Conservation (phyloP, 2,329 filamentous ascomycete genomes). For the Xylariaceae sp. region DNA sequence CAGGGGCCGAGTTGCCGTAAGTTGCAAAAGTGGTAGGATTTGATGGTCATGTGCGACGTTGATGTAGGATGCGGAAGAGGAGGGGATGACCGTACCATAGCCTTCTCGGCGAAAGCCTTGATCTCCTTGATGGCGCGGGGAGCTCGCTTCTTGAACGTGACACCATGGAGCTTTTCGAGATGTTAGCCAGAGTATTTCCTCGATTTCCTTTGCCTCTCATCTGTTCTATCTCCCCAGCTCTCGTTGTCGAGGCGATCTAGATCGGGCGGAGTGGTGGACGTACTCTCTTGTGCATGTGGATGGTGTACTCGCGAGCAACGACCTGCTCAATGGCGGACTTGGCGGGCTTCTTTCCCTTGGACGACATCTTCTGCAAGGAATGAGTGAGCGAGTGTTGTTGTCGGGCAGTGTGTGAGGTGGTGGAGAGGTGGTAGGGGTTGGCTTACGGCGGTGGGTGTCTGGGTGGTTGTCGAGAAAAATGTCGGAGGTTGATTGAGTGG, state of each 20-base stretch:
- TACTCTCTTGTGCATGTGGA: slow-evolving; percentile 99
- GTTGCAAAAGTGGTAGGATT: too few relatives aligned
- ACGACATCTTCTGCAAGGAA: slow-evolving; percentile 53
- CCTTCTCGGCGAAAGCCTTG: slow-evolving; percentile 84
- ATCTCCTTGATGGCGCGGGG: slow-evolving; percentile 99
- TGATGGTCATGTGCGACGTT: too few relatives aligned
- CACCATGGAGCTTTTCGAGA: slow-evolving; percentile 78
- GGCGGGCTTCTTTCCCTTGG: slow-evolving; percentile 63
- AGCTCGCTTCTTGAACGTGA: slow-evolving; percentile 99
- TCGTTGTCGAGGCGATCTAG: not conserved
- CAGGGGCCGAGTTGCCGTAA: not conserved
- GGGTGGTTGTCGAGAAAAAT: slow-evolving; percentile 26
- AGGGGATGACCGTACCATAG: slow-evolving; percentile 74
- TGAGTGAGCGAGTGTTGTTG: too few relatives aligned
- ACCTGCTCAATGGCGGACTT: slow-evolving; percentile 98
- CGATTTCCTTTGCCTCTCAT: slow-evolving; percentile 11
- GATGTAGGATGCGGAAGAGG: not conserved
- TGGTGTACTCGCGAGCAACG: slow-evolving; percentile 99
- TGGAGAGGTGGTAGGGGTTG: slow-evolving; percentile 5
- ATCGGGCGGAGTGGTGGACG: slow-evolving; percentile 41
- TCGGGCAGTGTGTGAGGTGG: not conserved
- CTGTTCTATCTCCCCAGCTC: not conserved
- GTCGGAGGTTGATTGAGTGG: slow-evolving; percentile 23
- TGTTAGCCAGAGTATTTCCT: slow-evolving; percentile 33
- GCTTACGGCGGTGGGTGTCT: slow-evolving; percentile 28